A percentile compares a stretch with the other conserved stretches of the same genome.
phyloP scores from a whole-genome alignment of 768 basidiomycete genomes.

The Rhizopogon rudus region DNA sequence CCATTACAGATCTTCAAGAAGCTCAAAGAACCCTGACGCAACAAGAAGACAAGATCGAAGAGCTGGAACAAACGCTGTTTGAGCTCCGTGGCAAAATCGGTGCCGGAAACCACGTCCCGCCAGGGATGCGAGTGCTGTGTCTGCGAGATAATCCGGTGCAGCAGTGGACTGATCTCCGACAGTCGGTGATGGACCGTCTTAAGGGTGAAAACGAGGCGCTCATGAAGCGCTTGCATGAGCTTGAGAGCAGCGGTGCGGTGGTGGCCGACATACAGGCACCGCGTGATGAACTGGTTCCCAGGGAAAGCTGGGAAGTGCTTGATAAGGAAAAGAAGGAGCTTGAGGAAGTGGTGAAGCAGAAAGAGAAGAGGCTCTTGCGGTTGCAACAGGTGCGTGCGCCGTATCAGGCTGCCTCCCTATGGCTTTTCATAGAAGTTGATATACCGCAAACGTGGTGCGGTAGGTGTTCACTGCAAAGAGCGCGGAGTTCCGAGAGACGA shows the following conservation, averaged over 20 bases:
- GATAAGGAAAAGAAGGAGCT: conserved; percentile 66
- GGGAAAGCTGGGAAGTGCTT: conserved; percentile 75
- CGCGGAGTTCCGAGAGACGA: conserved; percentile 87
- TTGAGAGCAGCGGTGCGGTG: conserved; percentile 40
- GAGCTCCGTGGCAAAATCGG: conserved; percentile 75
- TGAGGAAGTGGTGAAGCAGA: conserved; percentile 60
- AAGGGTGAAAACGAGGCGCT: conserved; percentile 83
- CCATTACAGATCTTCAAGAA: conserved; percentile 38
- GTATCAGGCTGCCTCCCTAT: neutral
- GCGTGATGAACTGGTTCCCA: conserved; percentile 49
- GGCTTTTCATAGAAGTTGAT: neutral
- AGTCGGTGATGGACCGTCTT: conserved; percentile 70
- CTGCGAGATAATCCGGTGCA: conserved; percentile 80
- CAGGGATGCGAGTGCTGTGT: conserved; percentile 62
- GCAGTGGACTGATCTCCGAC: conserved; percentile 72
- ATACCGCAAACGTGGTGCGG: neutral
- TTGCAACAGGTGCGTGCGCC: conserved; percentile 62
- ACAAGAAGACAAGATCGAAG: conserved; percentile 53
- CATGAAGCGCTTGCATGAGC: conserved; percentile 55
- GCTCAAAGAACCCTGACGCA: conserved; percentile 29
- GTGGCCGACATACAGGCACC: conserved; percentile 14
- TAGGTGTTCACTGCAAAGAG: conserved; percentile 84
- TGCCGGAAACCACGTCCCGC: conserved; percentile 70
- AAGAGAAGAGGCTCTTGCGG: conserved; percentile 75
- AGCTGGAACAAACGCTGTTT: conserved; percentile 74